phyloP scores from a whole-genome alignment of 2,329 filamentous ascomycete species.

The Rutstroemia sp. region DNA sequence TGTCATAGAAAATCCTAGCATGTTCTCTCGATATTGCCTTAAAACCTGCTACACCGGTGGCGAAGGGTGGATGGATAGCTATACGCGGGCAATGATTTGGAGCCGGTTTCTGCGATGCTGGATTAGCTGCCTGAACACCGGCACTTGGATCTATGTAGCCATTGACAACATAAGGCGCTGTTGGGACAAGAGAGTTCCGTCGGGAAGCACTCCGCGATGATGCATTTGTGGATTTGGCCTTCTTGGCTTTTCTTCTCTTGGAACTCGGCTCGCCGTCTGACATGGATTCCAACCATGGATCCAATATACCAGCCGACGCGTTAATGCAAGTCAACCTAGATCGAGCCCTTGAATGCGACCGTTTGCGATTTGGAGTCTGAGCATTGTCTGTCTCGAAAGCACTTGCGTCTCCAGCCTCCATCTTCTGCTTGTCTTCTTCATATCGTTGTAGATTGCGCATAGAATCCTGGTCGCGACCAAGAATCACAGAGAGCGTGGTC shows the following conservation, averaged over 20 bases:
- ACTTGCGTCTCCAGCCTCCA: conserved; percentile 36
- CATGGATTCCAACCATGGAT: neutral
- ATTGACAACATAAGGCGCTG: conserved; percentile 16
- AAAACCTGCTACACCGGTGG: conserved; percentile 53
- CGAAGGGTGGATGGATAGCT: conserved; percentile 63
- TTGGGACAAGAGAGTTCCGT: conserved; percentile 22
- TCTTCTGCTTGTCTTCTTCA: neutral
- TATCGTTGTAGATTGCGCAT: neutral
- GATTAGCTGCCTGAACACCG: neutral
- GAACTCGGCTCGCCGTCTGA: neutral
- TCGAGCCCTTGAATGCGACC: conserved; percentile 30
- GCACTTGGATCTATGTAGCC: conserved; percentile 8
- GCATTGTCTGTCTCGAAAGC: conserved; percentile 28
- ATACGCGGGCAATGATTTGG: conserved; percentile 58
- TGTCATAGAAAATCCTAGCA: conserved; percentile 64
- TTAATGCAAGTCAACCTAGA: conserved; percentile 56
- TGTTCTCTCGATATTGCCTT: conserved; percentile 70
- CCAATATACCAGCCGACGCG: conserved; percentile 60
- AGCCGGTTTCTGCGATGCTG: conserved; percentile 39
- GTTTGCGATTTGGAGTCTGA: neutral
- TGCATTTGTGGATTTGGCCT: conserved; percentile 40
- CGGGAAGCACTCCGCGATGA: conserved; percentile 30
- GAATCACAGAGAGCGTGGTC: conserved; percentile 64
- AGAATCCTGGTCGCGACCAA: conserved; percentile 54
- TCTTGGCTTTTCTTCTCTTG: conserved; percentile 33